These are phyloP conservation scores for Dalechampia spathulata DNA, from an alignment of 441 rosid genomes.

Conservation along the genomic window DNA sequence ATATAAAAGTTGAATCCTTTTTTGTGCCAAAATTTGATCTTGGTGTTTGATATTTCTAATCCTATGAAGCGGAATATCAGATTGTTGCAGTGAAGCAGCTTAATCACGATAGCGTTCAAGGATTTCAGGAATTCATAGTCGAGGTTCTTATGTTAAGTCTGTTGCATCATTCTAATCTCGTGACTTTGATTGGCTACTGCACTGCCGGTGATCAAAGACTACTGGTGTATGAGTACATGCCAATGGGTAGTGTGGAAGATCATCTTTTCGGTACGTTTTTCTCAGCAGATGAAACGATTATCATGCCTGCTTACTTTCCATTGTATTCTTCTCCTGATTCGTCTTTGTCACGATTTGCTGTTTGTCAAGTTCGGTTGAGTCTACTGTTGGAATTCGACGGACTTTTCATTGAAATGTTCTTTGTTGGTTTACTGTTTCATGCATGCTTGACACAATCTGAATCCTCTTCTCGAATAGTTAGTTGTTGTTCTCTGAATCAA, in stretches of 20 bases:
- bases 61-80: conserved; percentile 34
- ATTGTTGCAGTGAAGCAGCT: conserved; percentile 84
- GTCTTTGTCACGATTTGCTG: no score
- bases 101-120: conserved; percentile 81
- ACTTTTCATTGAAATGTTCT: no score
- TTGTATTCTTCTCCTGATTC: no score
- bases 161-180: conserved; percentile 76
- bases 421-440: no score
- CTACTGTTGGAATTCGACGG: no score
- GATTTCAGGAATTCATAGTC: conserved; percentile 78
- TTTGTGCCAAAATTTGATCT: no score
- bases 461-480: no score
- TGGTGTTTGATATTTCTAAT: background rate
- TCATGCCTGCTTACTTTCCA: no score
- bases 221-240: conserved; percentile 89
- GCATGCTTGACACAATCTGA: no score
- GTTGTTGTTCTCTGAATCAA: no score
- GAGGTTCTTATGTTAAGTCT: conserved; percentile 94
- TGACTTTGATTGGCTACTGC: conserved; percentile 81
- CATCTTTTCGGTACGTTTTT: conserved; percentile 68
- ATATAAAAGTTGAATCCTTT: no score
- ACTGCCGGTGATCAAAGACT: conserved; percentile 90
- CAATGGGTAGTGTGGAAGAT: conserved; percentile 88
- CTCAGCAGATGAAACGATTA: background rate
- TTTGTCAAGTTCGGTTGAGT: no score